Percentiles rank a stretch among this genome's conserved stretches.
Evolutionary conservation across 768 basidiomycete species (phyloP).

Genomic region (Phylloporus arenicola): DNA sequence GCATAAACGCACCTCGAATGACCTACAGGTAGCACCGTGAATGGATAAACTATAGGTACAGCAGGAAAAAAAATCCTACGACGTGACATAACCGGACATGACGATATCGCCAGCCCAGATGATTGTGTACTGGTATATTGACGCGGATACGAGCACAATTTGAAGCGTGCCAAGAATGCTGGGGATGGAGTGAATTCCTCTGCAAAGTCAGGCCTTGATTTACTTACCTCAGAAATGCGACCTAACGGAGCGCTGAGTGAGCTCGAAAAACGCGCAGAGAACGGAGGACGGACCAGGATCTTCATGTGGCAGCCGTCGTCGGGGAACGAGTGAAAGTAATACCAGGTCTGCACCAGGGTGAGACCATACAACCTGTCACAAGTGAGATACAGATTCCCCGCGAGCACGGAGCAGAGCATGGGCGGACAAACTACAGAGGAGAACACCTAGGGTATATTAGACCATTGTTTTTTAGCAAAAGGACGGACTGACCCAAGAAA

Average conservation of each 20-base stretch:
- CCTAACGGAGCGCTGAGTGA: constrained; percentile 10
- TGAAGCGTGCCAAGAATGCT: constrained; percentile 27
- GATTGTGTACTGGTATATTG: constrained; percentile 31
- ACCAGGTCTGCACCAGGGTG: constrained; percentile 32
- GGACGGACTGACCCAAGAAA: constrained; percentile 17
- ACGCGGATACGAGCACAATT: constrained; percentile 26
- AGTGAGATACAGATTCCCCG: not conserved
- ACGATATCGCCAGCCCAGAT: constrained; percentile 22
- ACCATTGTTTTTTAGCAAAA: not conserved
- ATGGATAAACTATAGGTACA: not conserved
- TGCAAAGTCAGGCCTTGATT: not conserved
- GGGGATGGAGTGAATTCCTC: constrained; percentile 1
- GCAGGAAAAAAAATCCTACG: constrained; percentile 11
- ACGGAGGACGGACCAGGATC: constrained; percentile 22
- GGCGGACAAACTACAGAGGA: constrained; percentile 30
- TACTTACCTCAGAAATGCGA: constrained; percentile 26
- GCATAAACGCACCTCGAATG: constrained; percentile 23
- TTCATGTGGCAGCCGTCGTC: constrained; percentile 29
- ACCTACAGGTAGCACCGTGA: constrained; percentile 7
- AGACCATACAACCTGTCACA: constrained; percentile 30
- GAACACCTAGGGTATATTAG: constrained; percentile 23
- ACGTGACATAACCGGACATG: constrained; percentile 25
- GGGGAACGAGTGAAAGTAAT: constrained; percentile 29
- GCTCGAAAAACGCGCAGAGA: not conserved
- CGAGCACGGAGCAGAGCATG: not conserved